Percentiles rank a stretch among this genome's conserved stretches.
phyloP scores from a whole-genome alignment of 352 stramenopile genomes.

The Phytophthora constricta region DNA sequence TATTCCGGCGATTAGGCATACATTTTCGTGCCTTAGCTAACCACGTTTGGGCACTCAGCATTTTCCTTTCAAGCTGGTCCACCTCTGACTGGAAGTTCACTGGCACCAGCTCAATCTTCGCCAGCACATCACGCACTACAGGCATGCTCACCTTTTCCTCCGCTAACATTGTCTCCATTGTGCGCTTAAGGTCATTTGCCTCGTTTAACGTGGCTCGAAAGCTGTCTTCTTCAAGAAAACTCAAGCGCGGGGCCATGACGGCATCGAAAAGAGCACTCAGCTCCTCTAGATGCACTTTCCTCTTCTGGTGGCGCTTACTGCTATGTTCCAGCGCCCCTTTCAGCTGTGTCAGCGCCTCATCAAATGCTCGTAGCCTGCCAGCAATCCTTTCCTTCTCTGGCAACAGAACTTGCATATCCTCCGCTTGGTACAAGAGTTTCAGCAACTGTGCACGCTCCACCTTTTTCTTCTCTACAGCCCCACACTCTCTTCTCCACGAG shows the following conservation, averaged over 20 bases:
- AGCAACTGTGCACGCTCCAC: constrained; percentile 60
- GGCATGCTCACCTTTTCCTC: constrained; percentile 87
- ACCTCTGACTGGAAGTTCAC: constrained; percentile 87
- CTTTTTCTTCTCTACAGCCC: constrained; percentile 30
- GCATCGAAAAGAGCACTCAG: constrained; percentile 59
- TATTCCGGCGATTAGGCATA: constrained; percentile 79
- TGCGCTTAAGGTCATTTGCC: constrained; percentile 61
- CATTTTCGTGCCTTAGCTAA: constrained; percentile 87
- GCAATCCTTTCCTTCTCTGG: constrained; percentile 46
- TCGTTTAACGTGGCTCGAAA: constrained; percentile 65
- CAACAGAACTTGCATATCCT: constrained; percentile 62
- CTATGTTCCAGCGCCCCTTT: constrained; percentile 74
- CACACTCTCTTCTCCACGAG: constrained; percentile 56
- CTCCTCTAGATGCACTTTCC: constrained; percentile 61
- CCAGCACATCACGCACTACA: constrained; percentile 80
- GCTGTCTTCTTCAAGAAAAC: constrained; percentile 65
- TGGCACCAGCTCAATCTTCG: constrained; percentile 84
- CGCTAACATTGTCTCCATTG: constrained; percentile 69
- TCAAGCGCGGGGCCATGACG: constrained; percentile 49
- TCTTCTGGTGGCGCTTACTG: constrained; percentile 69
- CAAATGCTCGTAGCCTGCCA: constrained; percentile 57
- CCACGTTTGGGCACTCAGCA: constrained; percentile 86
- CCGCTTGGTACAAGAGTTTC: constrained; percentile 58
- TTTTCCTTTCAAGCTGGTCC: constrained; percentile 83
- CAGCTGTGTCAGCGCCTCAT: constrained; percentile 58